These are phyloP conservation scores for Sphaerostilbella broomeana DNA, from an alignment of 2,329 filamentous ascomycete genomes.

Conservation along the genomic window DNA sequence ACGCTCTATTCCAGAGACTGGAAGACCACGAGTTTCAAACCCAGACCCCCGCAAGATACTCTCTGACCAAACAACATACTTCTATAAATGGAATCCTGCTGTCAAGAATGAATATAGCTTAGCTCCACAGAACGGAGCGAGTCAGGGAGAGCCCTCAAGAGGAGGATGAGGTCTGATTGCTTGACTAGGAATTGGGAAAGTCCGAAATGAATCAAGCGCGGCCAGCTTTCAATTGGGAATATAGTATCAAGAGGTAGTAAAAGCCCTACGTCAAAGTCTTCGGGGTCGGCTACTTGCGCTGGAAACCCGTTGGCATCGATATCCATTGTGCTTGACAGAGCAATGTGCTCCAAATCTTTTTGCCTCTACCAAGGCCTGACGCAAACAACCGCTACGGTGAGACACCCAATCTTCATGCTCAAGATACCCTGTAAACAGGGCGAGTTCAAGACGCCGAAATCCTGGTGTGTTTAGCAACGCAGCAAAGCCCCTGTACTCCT, in stretches of 20 bases:
- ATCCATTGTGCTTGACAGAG: too few species aligned
- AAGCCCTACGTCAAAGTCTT: background rate
- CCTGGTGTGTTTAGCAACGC: background rate
- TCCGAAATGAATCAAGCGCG: constrained; percentile 24
- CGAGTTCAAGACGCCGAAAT: constrained; percentile 1
- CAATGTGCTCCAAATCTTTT: background rate
- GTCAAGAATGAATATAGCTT: constrained; percentile 18
- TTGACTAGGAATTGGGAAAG: constrained; percentile 22
- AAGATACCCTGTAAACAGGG: background rate
- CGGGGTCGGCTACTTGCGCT: too few species aligned
- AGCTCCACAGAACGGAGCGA: constrained; percentile 28
- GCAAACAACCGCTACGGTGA: background rate
- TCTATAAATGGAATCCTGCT: constrained; percentile 7
- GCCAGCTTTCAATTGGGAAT: constrained; percentile 25
- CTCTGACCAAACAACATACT: too few species aligned
- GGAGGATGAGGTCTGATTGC: constrained; percentile 21
- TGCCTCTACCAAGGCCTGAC: background rate
- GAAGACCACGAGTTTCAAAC: too few species aligned
- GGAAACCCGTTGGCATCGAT: too few species aligned
- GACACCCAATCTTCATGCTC: background rate
- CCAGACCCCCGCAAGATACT: too few species aligned
- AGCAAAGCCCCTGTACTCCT: constrained; percentile 22
- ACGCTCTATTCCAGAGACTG: too few species aligned
- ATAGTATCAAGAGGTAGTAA: constrained; percentile 22
- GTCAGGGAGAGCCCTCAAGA: constrained; percentile 23